phyloP scores from a whole-genome alignment of 78 protist species.

The Dictyostelium brefeldianum region DNA sequence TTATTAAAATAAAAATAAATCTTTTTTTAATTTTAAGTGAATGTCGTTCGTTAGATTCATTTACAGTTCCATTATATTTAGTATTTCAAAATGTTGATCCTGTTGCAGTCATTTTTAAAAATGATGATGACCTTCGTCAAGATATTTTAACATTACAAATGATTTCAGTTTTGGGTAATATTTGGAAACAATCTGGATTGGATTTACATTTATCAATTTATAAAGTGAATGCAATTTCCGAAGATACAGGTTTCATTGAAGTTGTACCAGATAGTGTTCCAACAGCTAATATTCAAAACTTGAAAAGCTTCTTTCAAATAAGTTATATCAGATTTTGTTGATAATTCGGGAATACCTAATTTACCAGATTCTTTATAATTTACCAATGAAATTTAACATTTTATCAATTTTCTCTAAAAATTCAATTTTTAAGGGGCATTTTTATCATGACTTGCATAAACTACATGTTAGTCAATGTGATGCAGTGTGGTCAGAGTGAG shows the following conservation, averaged over 20 bases:
- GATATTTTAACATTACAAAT: constrained; percentile 96
- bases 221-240: constrained; percentile 83
- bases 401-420: constrained; percentile 71
- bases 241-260: constrained; percentile 92
- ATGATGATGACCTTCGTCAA: constrained; percentile 93
- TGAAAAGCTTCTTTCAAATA: no score
- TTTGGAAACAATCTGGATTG: constrained; percentile 90
- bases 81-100: constrained; percentile 87
- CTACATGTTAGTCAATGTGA: no score
- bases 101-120: constrained; percentile 74
- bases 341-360: no score
- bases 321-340: no score
- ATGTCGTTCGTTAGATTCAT: constrained; percentile 81
- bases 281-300: constrained; percentile 88
- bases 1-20: no score
- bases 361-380: no score
- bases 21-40: constrained; percentile 54
- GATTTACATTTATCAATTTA: constrained; percentile 91
- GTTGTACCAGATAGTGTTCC: constrained; percentile 89
- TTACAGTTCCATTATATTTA: constrained; percentile 85
- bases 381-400: constrained; percentile 42
- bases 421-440: constrained; percentile 61
- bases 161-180: constrained; percentile 78
- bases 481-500: no score
- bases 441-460: constrained; percentile 90